phyloP scores from a whole-genome alignment of 768 basidiomycete species.

The Leccinum arenicola region DNA sequence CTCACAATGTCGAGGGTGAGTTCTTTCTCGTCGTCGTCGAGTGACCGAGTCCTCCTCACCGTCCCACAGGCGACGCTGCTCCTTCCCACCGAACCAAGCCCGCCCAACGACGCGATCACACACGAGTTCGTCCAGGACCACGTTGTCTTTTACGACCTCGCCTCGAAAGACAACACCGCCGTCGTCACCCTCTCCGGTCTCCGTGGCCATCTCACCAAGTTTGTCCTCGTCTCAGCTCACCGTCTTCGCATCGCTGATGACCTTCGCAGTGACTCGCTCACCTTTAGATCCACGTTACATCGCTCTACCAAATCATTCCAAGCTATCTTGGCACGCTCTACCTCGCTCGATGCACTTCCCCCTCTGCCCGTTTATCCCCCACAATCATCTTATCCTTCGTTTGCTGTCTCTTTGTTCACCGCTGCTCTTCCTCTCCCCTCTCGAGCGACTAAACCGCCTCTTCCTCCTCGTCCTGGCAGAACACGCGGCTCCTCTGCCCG shows the following conservation, averaged over 20 bases:
- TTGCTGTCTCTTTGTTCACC: conserved; percentile 41
- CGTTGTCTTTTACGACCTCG: conserved; percentile 60
- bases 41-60: neutral
- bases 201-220: conserved; percentile 67
- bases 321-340: conserved; percentile 33
- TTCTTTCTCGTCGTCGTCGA: conserved; percentile 18
- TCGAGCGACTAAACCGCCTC: conserved; percentile 47
- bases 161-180: conserved; percentile 43
- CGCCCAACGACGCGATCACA: conserved; percentile 55
- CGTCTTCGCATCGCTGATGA: conserved; percentile 26
- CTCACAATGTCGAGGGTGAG: conserved; percentile 65
- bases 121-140: conserved; percentile 84
- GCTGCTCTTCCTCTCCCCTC: conserved; percentile 33
- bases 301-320: conserved; percentile 41
- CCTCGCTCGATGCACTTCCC: conserved; percentile 45
- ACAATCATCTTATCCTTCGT: conserved; percentile 47
- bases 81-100: conserved; percentile 63
- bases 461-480: conserved; percentile 36
- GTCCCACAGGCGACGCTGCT: conserved; percentile 68
- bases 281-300: conserved; percentile 43
- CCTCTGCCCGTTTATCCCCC: conserved; percentile 46
- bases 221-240: conserved; percentile 31
- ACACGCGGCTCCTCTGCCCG: conserved; percentile 37
- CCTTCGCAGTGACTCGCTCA: conserved; percentile 35
- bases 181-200: conserved; percentile 83